Percentiles rank a stretch among this genome's conserved stretches.
These are phyloP conservation scores for Orbilia javanica DNA, from an alignment of 2,329 filamentous ascomycete species.

Conservation along the genomic window DNA sequence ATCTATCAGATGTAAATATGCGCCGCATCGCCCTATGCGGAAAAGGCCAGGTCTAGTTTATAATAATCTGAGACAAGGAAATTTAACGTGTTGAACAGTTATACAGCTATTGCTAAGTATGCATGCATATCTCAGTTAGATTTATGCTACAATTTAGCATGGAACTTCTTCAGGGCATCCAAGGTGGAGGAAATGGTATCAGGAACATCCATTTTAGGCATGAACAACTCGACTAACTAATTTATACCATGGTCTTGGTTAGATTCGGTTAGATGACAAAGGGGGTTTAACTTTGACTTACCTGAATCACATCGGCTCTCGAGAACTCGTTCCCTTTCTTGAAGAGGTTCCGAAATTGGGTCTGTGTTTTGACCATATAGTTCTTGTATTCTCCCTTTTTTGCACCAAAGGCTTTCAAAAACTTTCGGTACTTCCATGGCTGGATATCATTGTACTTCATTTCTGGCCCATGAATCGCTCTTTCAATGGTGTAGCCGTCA, in stretches of 20 bases:
- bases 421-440: slow-evolving; percentile 78
- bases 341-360: slow-evolving; percentile 76
- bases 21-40: no score
- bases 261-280: no score
- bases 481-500: slow-evolving; percentile 88
- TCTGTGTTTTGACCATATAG: slow-evolving; percentile 77
- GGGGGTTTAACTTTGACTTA: slow-evolving; percentile 61
- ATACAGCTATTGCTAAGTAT: no score
- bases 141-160: background rate
- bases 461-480: slow-evolving; percentile 86
- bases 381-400: slow-evolving; percentile 72
- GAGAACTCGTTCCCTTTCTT: slow-evolving; percentile 72
- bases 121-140: no score
- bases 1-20: no score
- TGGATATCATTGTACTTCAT: slow-evolving; percentile 84
- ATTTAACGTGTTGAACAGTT: no score
- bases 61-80: no score
- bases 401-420: slow-evolving; percentile 77
- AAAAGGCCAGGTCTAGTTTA: no score
- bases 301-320: slow-evolving; percentile 68
- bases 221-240: background rate
- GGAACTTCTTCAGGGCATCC: background rate
- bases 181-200: slow-evolving; percentile 63
- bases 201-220: slow-evolving; percentile 81
- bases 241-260: slow-evolving; percentile 63